These are phyloP conservation scores for Corinectria fuckeliana DNA, from an alignment of 2,329 filamentous ascomycete species.

Conservation along the genomic window DNA sequence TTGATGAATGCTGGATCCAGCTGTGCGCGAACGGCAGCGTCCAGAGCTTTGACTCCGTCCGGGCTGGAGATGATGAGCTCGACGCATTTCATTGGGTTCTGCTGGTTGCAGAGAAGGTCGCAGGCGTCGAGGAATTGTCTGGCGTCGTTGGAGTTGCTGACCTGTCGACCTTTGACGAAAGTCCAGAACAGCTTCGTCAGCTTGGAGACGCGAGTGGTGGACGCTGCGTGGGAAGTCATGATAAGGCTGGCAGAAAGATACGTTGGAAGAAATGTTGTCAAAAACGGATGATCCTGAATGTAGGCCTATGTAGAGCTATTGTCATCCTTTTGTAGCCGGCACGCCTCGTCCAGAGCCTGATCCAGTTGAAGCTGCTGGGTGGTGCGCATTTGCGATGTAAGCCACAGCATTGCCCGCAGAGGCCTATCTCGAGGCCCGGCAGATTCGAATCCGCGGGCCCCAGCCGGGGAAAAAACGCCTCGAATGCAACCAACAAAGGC, in stretches of 20 bases:
- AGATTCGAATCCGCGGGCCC: background rate
- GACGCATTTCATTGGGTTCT: conserved; percentile 32
- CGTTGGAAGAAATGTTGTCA: background rate
- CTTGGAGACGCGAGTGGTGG: conserved; percentile 20
- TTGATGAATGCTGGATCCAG: conserved; percentile 40
- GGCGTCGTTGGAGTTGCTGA: conserved; percentile 27
- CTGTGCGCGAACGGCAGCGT: conserved; percentile 36
- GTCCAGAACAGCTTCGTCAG: conserved; percentile 27
- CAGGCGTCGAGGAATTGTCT: conserved; percentile 39
- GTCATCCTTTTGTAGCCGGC: background rate
- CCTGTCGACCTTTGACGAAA: conserved; percentile 23
- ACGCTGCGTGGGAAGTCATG: conserved; percentile 16
- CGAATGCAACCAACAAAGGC: background rate
- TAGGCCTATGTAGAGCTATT: background rate
- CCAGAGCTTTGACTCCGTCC: conserved; percentile 30
- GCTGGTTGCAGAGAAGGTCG: conserved; percentile 11
- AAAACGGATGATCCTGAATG: background rate
- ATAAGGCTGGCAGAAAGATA: background rate
- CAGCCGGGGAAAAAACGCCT: background rate
- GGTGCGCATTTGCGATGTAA: background rate
- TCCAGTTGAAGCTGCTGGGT: background rate
- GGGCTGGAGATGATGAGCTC: conserved; percentile 36
- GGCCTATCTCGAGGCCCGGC: background rate
- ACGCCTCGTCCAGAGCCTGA: background rate
- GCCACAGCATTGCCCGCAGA: background rate